Conservation (phyloP, 2,329 filamentous ascomycete genomes). For the Neobulgaria alba region DNA sequence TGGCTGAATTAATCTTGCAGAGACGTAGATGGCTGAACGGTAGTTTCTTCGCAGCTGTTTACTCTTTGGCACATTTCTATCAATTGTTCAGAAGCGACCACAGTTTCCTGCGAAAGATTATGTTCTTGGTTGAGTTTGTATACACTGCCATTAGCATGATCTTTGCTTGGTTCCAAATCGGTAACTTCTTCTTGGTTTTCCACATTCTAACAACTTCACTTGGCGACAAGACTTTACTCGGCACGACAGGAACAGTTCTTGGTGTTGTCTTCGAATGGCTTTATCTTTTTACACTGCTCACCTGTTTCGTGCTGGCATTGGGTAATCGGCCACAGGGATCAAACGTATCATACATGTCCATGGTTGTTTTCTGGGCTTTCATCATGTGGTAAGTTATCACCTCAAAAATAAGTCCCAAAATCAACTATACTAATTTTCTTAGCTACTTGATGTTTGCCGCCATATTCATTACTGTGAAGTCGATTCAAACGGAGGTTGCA, state of each 20-base stretch:
- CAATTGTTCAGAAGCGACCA: conserved; percentile 93
- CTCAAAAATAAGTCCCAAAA: not conserved
- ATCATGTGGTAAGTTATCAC: conserved; percentile 75
- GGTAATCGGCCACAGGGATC: conserved; percentile 93
- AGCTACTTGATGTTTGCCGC: conserved; percentile 92
- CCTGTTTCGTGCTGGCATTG: conserved; percentile 89
- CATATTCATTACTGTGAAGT: conserved; percentile 83
- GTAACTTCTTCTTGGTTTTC: conserved; percentile 99
- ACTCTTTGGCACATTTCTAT: conserved; percentile 90
- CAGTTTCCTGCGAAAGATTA: conserved; percentile 75
- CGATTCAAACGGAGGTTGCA: conserved; percentile 64
- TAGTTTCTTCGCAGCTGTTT: conserved; percentile 95
- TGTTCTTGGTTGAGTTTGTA: conserved; percentile 84
- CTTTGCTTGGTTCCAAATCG: conserved; percentile 96
- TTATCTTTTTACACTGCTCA: conserved; percentile 83
- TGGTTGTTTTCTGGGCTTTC: conserved; percentile 96
- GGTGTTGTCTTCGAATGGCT: conserved; percentile 93
- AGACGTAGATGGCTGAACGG: conserved; percentile 96
- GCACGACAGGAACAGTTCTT: conserved; percentile 68
- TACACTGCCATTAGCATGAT: conserved; percentile 97
- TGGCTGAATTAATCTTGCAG: conserved; percentile 92
- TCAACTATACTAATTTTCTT: conserved; percentile 7
- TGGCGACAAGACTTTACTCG: conserved; percentile 59
- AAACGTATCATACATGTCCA: conserved; percentile 86
- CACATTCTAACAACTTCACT: conserved; percentile 89